Conservation (phyloP, 192 early-diverging fungal genomes). For the Podochytrium sp. region DNA sequence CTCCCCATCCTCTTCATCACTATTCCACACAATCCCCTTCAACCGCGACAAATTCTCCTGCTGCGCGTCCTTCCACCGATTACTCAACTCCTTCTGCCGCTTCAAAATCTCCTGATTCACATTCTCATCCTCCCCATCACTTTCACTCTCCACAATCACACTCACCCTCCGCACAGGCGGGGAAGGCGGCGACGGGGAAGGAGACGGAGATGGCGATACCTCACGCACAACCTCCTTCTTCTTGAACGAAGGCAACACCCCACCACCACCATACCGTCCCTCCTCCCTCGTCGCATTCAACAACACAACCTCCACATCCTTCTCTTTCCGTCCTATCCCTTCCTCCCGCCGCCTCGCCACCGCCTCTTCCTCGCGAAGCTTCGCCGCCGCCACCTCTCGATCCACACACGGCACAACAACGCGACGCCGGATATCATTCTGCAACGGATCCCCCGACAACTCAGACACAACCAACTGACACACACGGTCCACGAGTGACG, state of each 20-base stretch:
- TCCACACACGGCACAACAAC: slow-evolving; percentile 8
- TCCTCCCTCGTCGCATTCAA: no score
- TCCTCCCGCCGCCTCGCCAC: no score
- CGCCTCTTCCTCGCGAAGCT: no score
- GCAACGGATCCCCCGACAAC: slow-evolving; percentile 1
- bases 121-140: neutral
- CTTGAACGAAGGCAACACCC: slow-evolving; percentile 32
- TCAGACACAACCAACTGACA: neutral
- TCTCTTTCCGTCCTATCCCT: no score
- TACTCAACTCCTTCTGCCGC: slow-evolving; percentile 3
- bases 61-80: neutral
- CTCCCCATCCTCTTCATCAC: slow-evolving; percentile 17
- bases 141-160: neutral
- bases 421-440: slow-evolving; percentile 13
- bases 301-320: no score
- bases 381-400: no score
- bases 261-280: no score
- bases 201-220: neutral
- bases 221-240: neutral
- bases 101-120: slow-evolving; percentile 16
- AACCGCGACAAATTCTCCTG: neutral
- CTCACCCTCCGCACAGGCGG: neutral
- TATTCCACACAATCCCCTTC: neutral
- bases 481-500: neutral
- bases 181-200: neutral